These are phyloP conservation scores for Penicillium argentinense DNA, from an alignment of 495 filamentous ascomycete genomes.

Conservation along the genomic window DNA sequence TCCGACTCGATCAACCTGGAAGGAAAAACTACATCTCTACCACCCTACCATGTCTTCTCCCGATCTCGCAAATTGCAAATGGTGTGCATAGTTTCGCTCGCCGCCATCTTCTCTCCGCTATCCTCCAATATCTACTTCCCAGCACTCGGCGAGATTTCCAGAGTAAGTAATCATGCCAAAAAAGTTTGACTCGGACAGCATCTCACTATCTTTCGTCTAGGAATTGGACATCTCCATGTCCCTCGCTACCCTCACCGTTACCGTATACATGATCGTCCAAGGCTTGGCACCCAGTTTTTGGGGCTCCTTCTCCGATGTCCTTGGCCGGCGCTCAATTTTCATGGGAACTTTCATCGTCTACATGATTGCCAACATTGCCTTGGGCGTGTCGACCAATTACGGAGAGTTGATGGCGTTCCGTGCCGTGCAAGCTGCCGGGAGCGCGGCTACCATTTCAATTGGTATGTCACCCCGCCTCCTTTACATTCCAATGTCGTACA, in stretches of 20 bases:
- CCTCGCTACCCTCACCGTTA: slow-evolving; percentile 37
- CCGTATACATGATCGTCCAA: slow-evolving; percentile 48
- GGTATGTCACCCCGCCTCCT: slow-evolving; percentile 14
- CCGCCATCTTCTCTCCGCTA: slow-evolving; percentile 58
- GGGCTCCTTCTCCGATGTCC: slow-evolving; percentile 43
- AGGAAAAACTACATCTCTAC: slow-evolving; percentile 10
- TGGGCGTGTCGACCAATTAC: slow-evolving; percentile 63
- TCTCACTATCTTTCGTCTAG: slow-evolving; percentile 9
- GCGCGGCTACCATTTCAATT: slow-evolving; percentile 51
- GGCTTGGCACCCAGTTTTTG: slow-evolving; percentile 46
- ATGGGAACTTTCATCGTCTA: slow-evolving; percentile 43
- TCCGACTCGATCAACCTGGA: slow-evolving; percentile 26
- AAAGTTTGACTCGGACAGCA: neutral
- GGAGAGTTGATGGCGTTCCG: slow-evolving; percentile 61
- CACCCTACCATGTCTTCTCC: slow-evolving; percentile 58
- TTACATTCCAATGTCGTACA: neutral
- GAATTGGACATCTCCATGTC: slow-evolving; percentile 32
- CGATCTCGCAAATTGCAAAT: slow-evolving; percentile 57
- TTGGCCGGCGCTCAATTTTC: slow-evolving; percentile 42
- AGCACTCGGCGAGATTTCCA: slow-evolving; percentile 48
- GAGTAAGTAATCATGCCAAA: slow-evolving; percentile 13
- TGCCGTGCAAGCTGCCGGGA: slow-evolving; percentile 63
- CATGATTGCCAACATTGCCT: slow-evolving; percentile 56
- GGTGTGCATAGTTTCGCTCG: slow-evolving; percentile 60
- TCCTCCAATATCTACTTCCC: slow-evolving; percentile 83